These are phyloP conservation scores for Exophiala mesophila DNA, from an alignment of 2,329 filamentous ascomycete genomes.

Conservation along the genomic window DNA sequence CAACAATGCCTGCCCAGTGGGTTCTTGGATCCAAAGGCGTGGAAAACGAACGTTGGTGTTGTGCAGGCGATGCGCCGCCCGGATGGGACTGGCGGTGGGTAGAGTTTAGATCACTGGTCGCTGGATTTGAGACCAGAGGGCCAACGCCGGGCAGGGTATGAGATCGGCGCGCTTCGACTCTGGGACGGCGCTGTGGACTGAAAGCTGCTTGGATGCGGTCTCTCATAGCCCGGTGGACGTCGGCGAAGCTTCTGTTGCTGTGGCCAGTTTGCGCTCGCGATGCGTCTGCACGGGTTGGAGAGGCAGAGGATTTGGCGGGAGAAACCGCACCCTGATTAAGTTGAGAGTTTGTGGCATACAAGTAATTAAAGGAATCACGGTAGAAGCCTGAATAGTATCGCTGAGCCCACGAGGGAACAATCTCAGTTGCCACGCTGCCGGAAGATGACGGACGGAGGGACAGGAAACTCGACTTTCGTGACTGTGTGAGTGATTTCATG, in stretches of 20 bases:
- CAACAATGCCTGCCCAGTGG: slow-evolving; percentile 37
- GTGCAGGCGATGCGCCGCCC: neutral
- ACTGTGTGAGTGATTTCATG: slow-evolving; percentile 24
- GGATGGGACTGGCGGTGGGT: slow-evolving; percentile 15
- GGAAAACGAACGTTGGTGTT: slow-evolving; percentile 22
- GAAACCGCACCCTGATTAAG: slow-evolving; percentile 14
- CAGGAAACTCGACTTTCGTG: slow-evolving; percentile 32
- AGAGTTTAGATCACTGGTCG: slow-evolving; percentile 12
- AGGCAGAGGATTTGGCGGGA: slow-evolving; percentile 17
- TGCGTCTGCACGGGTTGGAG: slow-evolving; percentile 26
- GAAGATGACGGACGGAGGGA: slow-evolving; percentile 35
- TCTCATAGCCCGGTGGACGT: slow-evolving; percentile 15
- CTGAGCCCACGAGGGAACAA: slow-evolving; percentile 46
- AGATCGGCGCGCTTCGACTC: slow-evolving; percentile 23
- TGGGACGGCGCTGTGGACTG: slow-evolving; percentile 13
- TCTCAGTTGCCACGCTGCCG: slow-evolving; percentile 40
- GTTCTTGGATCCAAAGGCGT: slow-evolving; percentile 38
- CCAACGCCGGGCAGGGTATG: slow-evolving; percentile 24
- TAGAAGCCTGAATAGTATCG: slow-evolving; percentile 56
- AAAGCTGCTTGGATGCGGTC: slow-evolving; percentile 13
- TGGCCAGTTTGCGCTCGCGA: slow-evolving; percentile 11
- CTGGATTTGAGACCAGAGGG: slow-evolving; percentile 24
- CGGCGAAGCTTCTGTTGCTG: slow-evolving; percentile 10
- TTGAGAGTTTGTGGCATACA: slow-evolving; percentile 20
- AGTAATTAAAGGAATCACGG: slow-evolving; percentile 22